These are phyloP conservation scores for Cercospora brassicicola DNA, from an alignment of 2,329 filamentous ascomycete genomes.

Conservation along the genomic window DNA sequence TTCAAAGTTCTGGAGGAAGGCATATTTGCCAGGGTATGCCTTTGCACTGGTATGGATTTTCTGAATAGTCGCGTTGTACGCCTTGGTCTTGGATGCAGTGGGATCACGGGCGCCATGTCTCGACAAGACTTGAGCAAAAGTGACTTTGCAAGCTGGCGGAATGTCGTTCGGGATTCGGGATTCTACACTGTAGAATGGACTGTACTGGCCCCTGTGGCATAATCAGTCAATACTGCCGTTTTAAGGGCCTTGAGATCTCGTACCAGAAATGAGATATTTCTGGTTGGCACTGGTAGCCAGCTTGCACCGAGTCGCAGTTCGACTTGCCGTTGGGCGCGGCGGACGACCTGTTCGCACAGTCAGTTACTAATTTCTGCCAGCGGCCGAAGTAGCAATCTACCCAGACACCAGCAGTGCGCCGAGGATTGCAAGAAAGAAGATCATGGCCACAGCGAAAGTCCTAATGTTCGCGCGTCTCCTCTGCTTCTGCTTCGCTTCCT, in stretches of 20 bases:
- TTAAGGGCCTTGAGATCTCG: conserved; percentile 53
- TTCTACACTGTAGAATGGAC: conserved; percentile 75
- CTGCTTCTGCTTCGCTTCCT: conserved; percentile 6
- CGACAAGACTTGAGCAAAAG: conserved; percentile 77
- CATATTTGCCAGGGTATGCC: conserved; percentile 62
- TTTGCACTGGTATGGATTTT: conserved; percentile 62
- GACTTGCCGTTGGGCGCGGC: conserved; percentile 5
- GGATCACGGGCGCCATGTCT: conserved; percentile 84
- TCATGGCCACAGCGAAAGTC: conserved; percentile 16
- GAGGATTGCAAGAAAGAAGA: conserved; percentile 11
- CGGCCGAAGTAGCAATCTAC: conserved; percentile 1
- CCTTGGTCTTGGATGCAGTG: conserved; percentile 64
- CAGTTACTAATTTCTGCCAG: not conserved
- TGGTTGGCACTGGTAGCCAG: conserved; percentile 64
- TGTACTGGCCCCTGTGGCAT: conserved; percentile 67
- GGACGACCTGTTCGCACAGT: conserved; percentile 11
- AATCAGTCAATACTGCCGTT: not conserved
- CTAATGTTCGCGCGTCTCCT: not conserved
- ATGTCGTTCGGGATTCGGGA: conserved; percentile 62
- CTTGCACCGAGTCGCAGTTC: conserved; percentile 32
- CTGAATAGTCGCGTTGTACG: conserved; percentile 64
- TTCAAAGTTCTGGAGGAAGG: conserved; percentile 69
- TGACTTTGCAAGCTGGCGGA: conserved; percentile 69
- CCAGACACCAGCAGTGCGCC: conserved; percentile 21
- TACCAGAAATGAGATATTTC: conserved; percentile 55